Conservation (phyloP, 2,329 filamentous ascomycete species). For the Phialocephala subalpina region DNA sequence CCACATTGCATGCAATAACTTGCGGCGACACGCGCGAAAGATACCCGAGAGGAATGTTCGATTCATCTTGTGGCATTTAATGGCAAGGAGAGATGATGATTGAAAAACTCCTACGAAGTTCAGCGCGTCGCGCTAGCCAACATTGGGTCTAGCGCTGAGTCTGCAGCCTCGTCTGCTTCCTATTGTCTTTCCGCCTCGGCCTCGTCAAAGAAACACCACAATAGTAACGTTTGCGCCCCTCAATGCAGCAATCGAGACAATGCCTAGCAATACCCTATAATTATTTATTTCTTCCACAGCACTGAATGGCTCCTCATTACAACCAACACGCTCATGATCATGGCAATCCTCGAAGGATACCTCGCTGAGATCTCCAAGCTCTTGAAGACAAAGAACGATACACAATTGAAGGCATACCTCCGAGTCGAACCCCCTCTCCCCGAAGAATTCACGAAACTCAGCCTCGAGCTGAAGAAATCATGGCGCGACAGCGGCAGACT, state of each 20-base stretch:
- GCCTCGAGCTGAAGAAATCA: conserved; percentile 67
- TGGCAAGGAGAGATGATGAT: no score
- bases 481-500: conserved; percentile 62
- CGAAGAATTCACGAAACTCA: conserved; percentile 72
- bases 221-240: neutral
- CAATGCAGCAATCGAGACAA: neutral
- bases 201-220: conserved; percentile 5
- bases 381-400: conserved; percentile 69
- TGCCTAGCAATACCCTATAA: neutral
- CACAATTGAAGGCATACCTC: conserved; percentile 72
- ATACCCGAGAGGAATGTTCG: no score
- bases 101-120: no score
- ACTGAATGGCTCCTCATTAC: conserved; percentile 1
- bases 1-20: no score
- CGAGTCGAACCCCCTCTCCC: conserved; percentile 77
- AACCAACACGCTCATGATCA: conserved; percentile 43
- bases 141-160: neutral
- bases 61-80: no score
- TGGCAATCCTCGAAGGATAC: conserved; percentile 74
- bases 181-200: neutral
- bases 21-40: no score
- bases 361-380: conserved; percentile 69
- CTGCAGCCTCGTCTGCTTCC: neutral
- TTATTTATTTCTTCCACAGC: neutral
- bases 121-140: neutral